A percentile compares a stretch with the other conserved stretches of the same genome.
phyloP scores from a whole-genome alignment of 148 eudicot species.

The Camellia sinensis region DNA sequence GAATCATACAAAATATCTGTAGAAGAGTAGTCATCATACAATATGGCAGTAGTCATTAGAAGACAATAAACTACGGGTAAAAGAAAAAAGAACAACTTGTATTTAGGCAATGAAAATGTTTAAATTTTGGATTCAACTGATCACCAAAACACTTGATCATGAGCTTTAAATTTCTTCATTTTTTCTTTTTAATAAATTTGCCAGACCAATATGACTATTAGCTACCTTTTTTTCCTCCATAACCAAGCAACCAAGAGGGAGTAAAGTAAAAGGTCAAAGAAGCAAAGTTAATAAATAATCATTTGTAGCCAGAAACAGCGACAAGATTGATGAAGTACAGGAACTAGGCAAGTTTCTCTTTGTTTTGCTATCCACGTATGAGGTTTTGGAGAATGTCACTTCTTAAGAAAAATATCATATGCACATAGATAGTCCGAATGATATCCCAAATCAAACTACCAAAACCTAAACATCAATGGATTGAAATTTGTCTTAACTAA shows the following conservation, averaged over 20 bases:
- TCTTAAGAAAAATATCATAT: background rate
- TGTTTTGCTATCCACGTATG: background rate
- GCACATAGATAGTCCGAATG: too few relatives aligned
- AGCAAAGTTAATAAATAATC: background rate
- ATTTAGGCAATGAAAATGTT: background rate
- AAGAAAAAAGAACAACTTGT: background rate
- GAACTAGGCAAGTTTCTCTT: background rate
- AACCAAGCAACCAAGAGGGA: background rate
- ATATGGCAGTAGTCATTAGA: background rate
- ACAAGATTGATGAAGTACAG: background rate
- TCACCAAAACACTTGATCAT: background rate
- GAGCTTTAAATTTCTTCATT: background rate
- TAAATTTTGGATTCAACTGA: background rate
- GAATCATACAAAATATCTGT: constrained; percentile 77
- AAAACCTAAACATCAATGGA: background rate
- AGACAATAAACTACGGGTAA: background rate
- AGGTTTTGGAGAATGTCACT: background rate
- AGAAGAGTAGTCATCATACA: constrained; percentile 5
- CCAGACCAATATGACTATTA: background rate
- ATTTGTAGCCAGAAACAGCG: background rate
- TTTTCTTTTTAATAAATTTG: background rate
- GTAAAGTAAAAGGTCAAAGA: background rate
- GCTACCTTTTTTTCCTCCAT: background rate
- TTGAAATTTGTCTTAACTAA: background rate
- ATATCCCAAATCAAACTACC: background rate